Percentiles rank a stretch among this genome's conserved stretches.
Conservation (phyloP, 2,329 filamentous ascomycete species). For the Aureobasidium sp. region DNA sequence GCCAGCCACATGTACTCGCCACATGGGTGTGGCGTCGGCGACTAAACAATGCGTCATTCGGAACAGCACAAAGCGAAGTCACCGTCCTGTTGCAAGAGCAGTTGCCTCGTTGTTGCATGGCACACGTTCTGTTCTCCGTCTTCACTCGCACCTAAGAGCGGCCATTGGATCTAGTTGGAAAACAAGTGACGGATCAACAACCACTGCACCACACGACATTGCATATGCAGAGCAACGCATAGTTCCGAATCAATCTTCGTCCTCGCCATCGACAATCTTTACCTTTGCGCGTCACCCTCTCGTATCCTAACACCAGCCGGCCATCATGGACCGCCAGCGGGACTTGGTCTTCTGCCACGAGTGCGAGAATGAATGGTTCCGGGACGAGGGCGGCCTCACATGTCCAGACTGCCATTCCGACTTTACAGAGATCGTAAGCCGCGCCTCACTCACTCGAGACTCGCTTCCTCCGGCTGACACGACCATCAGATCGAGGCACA, state of each 20-base stretch:
- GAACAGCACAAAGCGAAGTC: not conserved
- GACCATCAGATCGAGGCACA: conserved; percentile 39
- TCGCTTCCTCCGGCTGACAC: not conserved
- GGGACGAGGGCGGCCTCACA: conserved; percentile 56
- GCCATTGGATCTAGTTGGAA: not conserved
- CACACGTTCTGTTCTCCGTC: not conserved
- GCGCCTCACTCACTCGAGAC: not conserved
- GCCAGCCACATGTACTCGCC: not conserved
- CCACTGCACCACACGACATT: not conserved
- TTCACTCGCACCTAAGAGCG: not conserved
- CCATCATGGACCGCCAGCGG: conserved; percentile 27
- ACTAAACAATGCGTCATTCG: conserved; percentile 1
- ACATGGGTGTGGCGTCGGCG: not conserved
- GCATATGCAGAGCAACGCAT: conserved; percentile 10
- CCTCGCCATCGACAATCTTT: not conserved
- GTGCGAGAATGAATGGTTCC: conserved; percentile 75
- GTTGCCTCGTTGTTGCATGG: not conserved
- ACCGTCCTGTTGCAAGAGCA: not conserved
- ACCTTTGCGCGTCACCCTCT: not conserved
- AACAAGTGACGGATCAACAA: conserved; percentile 6
- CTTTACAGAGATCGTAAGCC: conserved; percentile 69
- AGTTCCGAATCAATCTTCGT: not conserved
- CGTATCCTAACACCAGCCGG: not conserved
- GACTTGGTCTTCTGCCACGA: conserved; percentile 82
- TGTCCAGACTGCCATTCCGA: conserved; percentile 76